Evolutionary conservation across 768 basidiomycete genomes (phyloP).

Genomic region (Macrolepiota albuminosa): DNA sequence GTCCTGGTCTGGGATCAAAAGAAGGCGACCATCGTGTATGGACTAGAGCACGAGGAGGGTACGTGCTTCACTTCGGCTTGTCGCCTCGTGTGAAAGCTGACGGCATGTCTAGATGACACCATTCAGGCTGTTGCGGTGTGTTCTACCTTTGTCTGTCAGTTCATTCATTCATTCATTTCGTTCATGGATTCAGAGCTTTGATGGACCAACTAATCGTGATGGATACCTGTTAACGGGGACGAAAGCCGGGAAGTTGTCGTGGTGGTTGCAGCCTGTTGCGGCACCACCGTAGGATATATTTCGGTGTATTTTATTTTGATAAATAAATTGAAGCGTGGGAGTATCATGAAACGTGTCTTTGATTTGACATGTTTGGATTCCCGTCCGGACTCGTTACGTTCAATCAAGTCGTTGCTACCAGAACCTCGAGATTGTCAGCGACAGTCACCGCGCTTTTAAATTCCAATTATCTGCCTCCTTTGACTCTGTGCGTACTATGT

Average conservation of each 20-base stretch:
- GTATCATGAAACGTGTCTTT: constrained; percentile 19
- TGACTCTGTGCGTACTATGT: constrained; percentile 13
- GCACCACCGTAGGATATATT: constrained; percentile 16
- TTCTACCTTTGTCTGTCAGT: constrained; percentile 6
- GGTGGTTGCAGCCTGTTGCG: constrained; percentile 51
- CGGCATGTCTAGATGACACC: constrained; percentile 27
- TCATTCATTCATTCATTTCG: not conserved
- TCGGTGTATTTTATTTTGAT: not conserved
- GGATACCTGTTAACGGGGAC: constrained; percentile 55
- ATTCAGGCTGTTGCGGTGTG: constrained; percentile 40
- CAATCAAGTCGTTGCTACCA: constrained; percentile 44
- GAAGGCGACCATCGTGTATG: constrained; percentile 50
- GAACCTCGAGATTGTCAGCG: constrained; percentile 36
- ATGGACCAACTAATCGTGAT: constrained; percentile 33
- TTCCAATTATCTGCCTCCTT: constrained; percentile 17
- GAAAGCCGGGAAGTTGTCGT: constrained; percentile 45
- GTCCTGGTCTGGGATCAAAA: constrained; percentile 60
- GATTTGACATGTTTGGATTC: constrained; percentile 33
- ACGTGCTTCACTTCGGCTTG: constrained; percentile 15
- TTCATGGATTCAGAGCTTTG: constrained; percentile 34
- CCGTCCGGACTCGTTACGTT: constrained; percentile 27
- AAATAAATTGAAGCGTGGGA: constrained; percentile 14
- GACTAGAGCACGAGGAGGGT: constrained; percentile 60
- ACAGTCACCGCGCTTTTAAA: constrained; percentile 29
- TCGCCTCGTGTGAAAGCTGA: constrained; percentile 14